Conservation (phyloP, 352 stramenopile species). For the Thraustochytrium striatum region DNA sequence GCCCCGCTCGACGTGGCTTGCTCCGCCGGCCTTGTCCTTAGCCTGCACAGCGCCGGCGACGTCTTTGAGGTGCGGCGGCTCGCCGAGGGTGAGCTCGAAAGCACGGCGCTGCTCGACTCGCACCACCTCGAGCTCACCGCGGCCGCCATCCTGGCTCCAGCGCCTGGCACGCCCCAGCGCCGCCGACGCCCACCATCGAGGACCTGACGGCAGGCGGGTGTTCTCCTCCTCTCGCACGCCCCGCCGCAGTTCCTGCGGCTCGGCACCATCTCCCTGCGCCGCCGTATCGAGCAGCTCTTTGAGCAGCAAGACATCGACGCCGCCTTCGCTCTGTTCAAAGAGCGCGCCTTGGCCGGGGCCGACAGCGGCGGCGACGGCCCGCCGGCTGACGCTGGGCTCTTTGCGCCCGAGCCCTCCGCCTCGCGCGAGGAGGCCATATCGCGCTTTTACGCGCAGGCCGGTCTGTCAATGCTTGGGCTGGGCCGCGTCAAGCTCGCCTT, state of each 20-base stretch:
- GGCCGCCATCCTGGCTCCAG: slow-evolving; percentile 2
- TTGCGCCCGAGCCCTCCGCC: not conserved
- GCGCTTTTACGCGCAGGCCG: slow-evolving; percentile 15
- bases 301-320: not conserved
- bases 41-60: not conserved
- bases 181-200: not conserved
- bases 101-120: not conserved
- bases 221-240: not conserved
- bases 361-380: not conserved
- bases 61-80: not conserved
- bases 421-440: not conserved
- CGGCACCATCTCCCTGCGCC: slow-evolving; percentile 7
- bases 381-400: not conserved
- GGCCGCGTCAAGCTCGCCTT: not conserved
- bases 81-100: not conserved
- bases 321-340: not conserved
- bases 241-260: not conserved
- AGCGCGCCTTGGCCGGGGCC: not conserved
- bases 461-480: not conserved
- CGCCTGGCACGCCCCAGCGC: slow-evolving; percentile 8
- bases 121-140: not conserved
- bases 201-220: slow-evolving; percentile 9
- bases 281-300: slow-evolving; percentile 37
- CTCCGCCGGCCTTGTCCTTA: slow-evolving; percentile 17
- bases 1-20: slow-evolving; percentile 7